Conservation (phyloP, 306 rosid genomes). For the Myrica gale region DNA sequence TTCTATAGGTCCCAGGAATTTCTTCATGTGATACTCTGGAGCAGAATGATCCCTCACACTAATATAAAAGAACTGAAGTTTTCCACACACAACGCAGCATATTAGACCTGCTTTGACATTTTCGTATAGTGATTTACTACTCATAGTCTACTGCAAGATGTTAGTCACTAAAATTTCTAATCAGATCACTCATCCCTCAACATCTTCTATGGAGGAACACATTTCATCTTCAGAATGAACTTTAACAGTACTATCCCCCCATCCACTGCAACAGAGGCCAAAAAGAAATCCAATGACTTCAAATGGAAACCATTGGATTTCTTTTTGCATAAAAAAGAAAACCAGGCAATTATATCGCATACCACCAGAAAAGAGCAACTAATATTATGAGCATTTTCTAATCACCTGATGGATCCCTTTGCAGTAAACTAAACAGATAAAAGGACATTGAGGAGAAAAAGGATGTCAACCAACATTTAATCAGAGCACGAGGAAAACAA, state of each 20-base stretch:
- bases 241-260: background rate
- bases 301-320: no score
- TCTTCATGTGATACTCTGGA: background rate
- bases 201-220: background rate
- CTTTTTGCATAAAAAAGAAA: no score
- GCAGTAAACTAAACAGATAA: background rate
- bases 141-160: background rate
- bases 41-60: background rate
- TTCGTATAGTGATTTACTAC: background rate
- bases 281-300: background rate
- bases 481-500: constrained; percentile 1
- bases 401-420: background rate
- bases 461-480: background rate
- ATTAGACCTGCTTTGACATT: background rate
- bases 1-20: background rate
- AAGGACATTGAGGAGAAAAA: background rate
- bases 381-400: background rate
- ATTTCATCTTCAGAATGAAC: background rate
- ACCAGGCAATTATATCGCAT: no score
- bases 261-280: background rate
- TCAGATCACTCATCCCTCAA: background rate
- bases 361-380: background rate
- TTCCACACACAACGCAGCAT: background rate
- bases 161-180: background rate
- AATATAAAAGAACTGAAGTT: background rate